Conservation (phyloP, 1,139 yeast genomes). For the Saccharomyces hybrid region DNA sequence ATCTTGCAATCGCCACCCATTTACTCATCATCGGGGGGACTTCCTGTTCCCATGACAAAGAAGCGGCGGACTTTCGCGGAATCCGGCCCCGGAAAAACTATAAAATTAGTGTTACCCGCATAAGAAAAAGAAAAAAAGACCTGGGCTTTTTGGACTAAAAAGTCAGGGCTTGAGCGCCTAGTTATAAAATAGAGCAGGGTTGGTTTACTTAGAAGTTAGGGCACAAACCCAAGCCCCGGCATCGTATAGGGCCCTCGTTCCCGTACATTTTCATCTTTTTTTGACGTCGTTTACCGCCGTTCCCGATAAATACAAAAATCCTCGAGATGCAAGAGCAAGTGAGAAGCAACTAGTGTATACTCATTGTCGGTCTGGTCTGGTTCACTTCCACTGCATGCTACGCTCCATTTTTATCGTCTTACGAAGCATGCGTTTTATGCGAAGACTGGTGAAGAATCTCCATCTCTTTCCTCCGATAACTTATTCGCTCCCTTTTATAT, state of each 20-base stretch:
- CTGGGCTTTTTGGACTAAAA: no score
- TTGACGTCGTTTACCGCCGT: not conserved
- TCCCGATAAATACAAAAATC: not conserved
- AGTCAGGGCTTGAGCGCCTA: not conserved
- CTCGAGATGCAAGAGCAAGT: not conserved
- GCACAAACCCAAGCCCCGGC: not conserved
- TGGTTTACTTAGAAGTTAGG: no score
- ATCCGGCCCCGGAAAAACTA: no score
- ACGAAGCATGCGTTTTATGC: not conserved
- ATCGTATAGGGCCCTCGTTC: not conserved
- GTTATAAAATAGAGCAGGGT: no score
- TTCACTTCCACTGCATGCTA: not conserved
- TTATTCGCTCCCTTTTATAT: not conserved
- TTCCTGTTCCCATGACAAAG: not conserved
- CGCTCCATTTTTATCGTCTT: not conserved
- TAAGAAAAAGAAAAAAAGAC: no score
- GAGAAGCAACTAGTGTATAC: not conserved
- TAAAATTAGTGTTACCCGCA: no score
- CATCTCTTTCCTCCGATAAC: not conserved
- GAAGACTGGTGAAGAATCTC: not conserved
- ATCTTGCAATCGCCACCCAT: not conserved
- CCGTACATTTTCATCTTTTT: not conserved
- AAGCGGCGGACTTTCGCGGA: not conserved
- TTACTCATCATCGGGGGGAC: not conserved
- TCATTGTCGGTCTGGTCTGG: not conserved